Base-by-base conservation (phyloP, 495 filamentous ascomycete species). In the Podospora tetraspora region DNA sequence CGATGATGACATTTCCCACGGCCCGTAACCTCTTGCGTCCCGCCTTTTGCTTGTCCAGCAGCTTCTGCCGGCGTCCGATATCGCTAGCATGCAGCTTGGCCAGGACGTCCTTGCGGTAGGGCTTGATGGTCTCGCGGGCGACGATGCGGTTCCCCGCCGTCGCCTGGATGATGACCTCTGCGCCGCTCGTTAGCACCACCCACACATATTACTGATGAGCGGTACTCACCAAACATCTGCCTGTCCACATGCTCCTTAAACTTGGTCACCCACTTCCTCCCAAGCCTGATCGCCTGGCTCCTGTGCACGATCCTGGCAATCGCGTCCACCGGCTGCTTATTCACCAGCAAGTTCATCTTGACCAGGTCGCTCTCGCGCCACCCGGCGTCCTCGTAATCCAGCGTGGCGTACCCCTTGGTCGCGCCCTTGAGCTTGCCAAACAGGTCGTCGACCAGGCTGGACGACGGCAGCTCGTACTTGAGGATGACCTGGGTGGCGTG, bases 21-120 rank as follows among this genome's bases (percentile, higher is more conserved):
- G 87, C 80, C 66, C 86, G 85, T 67, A 98, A 79, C 80, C 88
- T 91, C 86, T 97, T 98, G 67, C 92, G 86, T 1, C 95, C 95
- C 71, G 94, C 94, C 81, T 99, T 99, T 79, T 99, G 95, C 84
- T 93, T 97, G 80, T 98, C 94, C 57, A 99, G 76, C 70, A 99
- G 78, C 80, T 99, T 99, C 74, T 88, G 84, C 61, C 93, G 85
- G 37, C 95, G 83, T 11, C 85, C 86, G 21, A 96, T 85, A 81
- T 99, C 95, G 71, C 89, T 90, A 10, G 96, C 95, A 76, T 99
- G 96, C 67, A 99, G 83, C 79, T 99, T 99, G 37, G 90, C 89
- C 68, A 96, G 81, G 4, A 99, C 87, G 74, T 99, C 95, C 79
- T 99, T 99, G 62, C 95, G 85, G 77, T 97, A 97, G 1, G 95